These are phyloP conservation scores for Coemansia javaensis DNA, from an alignment of 192 early-diverging fungal genomes.

Conservation along the genomic window DNA sequence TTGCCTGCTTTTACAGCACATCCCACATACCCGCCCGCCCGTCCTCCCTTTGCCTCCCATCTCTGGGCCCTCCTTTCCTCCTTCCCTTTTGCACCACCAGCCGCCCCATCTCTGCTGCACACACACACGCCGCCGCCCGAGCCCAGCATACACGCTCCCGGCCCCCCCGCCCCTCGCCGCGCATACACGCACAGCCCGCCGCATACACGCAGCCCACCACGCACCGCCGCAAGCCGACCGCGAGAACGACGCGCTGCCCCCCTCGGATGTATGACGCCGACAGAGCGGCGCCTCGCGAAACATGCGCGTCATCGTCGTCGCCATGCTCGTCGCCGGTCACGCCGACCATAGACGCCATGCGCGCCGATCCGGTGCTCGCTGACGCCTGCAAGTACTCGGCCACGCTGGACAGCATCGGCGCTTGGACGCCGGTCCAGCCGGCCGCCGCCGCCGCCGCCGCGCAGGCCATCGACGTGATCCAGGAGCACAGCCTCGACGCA, in stretches of 20 bases:
- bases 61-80: no score
- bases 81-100: no score
- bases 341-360: conserved; percentile 19
- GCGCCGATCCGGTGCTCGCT: conserved; percentile 18
- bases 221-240: background rate
- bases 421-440: conserved; percentile 39
- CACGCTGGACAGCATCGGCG: conserved; percentile 37
- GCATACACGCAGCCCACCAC: background rate
- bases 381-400: conserved; percentile 20
- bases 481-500: conserved; percentile 19
- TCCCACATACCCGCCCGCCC: no score
- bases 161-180: background rate
- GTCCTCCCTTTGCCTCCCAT: no score
- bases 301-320: conserved; percentile 30
- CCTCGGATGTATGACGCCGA: conserved; percentile 22
- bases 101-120: no score
- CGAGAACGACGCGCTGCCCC: background rate
- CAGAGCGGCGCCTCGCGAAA: conserved; percentile 23
- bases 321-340: conserved; percentile 33
- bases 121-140: no score
- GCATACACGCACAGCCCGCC: no score
- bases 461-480: conserved; percentile 1
- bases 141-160: no score
- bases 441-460: conserved; percentile 8
- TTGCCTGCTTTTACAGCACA: no score